phyloP scores from a whole-genome alignment of 495 filamentous ascomycete genomes.

The Podospora didyma region DNA sequence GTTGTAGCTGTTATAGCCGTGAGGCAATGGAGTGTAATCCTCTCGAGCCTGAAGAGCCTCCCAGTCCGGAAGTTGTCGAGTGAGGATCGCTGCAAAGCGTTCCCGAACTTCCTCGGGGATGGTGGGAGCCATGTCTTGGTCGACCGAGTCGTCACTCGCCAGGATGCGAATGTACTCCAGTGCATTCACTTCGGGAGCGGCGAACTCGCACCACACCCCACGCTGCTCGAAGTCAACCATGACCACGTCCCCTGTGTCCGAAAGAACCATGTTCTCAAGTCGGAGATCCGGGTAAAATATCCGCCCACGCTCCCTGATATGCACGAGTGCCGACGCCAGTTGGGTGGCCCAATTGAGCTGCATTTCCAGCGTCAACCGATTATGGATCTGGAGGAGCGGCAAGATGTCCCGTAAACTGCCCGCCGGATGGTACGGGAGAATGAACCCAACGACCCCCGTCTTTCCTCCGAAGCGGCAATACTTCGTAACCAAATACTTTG shows the following conservation, averaged over 20 bases:
- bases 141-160: constrained; percentile 19
- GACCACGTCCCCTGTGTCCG: constrained; percentile 33
- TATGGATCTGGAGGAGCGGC: constrained; percentile 37
- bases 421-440: constrained; percentile 35
- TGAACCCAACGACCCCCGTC: constrained; percentile 42
- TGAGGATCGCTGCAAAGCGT: constrained; percentile 31
- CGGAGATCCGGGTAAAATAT: constrained; percentile 49
- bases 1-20: constrained; percentile 41
- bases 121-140: constrained; percentile 11
- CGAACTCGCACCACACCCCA: constrained; percentile 49
- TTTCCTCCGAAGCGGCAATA: constrained; percentile 42
- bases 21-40: constrained; percentile 22
- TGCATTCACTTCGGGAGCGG: constrained; percentile 46
- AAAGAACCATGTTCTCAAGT: constrained; percentile 46
- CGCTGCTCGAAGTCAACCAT: constrained; percentile 53
- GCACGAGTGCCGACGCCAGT: constrained; percentile 37
- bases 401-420: constrained; percentile 43
- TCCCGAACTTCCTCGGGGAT: constrained; percentile 28
- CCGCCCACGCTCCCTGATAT: constrained; percentile 29
- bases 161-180: constrained; percentile 43
- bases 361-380: constrained; percentile 26
- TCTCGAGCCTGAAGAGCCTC: constrained; percentile 30
- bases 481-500: constrained; percentile 43
- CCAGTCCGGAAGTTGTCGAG: constrained; percentile 35
- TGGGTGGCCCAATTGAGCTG: constrained; percentile 44